These are phyloP conservation scores for Teratosphaeria nubilosa DNA, from an alignment of 2,329 filamentous ascomycete species.

Conservation along the genomic window DNA sequence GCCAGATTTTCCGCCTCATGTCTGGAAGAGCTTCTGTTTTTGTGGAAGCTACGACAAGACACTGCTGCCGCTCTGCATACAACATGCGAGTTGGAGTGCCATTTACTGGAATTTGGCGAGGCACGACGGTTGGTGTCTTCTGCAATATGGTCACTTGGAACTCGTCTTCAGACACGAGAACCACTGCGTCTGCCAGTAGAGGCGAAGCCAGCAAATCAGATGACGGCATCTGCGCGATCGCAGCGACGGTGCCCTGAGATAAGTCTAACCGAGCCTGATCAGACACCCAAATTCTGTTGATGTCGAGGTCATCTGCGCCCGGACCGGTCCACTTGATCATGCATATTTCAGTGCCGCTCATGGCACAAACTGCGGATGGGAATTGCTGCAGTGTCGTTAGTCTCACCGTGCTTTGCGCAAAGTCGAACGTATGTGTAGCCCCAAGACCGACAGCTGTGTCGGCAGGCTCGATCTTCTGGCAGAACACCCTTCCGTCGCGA, in stretches of 20 bases:
- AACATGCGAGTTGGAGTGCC: slow-evolving; percentile 23
- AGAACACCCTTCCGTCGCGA: slow-evolving; percentile 19
- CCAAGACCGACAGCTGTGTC: slow-evolving; percentile 1
- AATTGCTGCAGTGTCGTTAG: slow-evolving; percentile 8
- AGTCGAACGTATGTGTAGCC: slow-evolving; percentile 5
- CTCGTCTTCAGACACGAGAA: slow-evolving; percentile 16
- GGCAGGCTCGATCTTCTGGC: slow-evolving; percentile 6
- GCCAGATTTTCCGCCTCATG: slow-evolving; percentile 28
- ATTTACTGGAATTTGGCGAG: slow-evolving; percentile 18
- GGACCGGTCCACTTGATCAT: slow-evolving; percentile 15
- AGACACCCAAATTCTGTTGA: slow-evolving; percentile 20
- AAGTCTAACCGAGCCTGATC: slow-evolving; percentile 19
- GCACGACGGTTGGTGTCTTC: slow-evolving; percentile 12
- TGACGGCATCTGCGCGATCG: slow-evolving; percentile 14
- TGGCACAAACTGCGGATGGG: slow-evolving; percentile 12
- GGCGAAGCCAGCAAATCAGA: slow-evolving; percentile 10
- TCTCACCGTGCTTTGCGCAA: slow-evolving; percentile 20
- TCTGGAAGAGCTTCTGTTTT: slow-evolving; percentile 26
- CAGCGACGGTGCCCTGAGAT: slow-evolving; percentile 14
- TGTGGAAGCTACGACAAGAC: slow-evolving; percentile 40
- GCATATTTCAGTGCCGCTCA: slow-evolving; percentile 16
- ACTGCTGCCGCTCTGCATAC: slow-evolving; percentile 21
- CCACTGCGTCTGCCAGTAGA: slow-evolving; percentile 13
- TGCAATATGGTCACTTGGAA: not conserved
- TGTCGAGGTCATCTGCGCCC: slow-evolving; percentile 3